Base-by-base conservation (phyloP, 2,329 filamentous ascomycete species). In the Fusarium brevicatenulatum region DNA sequence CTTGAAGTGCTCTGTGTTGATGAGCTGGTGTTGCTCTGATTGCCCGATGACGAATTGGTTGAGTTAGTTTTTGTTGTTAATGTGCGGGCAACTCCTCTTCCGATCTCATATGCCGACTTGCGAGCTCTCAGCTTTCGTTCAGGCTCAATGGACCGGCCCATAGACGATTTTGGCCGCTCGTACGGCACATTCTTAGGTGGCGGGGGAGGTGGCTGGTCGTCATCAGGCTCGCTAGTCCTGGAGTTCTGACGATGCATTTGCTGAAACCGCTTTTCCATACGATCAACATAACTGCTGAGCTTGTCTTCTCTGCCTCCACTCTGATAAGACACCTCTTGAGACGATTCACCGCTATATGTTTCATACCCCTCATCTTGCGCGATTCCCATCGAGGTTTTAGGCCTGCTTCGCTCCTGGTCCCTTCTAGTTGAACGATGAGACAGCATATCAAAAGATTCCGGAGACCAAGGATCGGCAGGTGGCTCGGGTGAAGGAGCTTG, bases 61-160 rank as follows among this genome's bases (percentile, higher is more conserved):
- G 91, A 90, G 78, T 87, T 96, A 2, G 94, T 97, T 81, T 97
- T 97, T 37, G 91, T 97, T 7, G 95, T 98, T 74, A 93, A 93
- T 0, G 94, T 96, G 52, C 95, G 90, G 63, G 90, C 91, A 15
- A 98, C 87, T 53, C 90, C 86, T 69, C 89, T 88, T 43, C 88
- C 89, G 58, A 97, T 86, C 66, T 97, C 95, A 76, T 93, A 94
- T 1, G 93, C 92, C 10, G 92, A 95, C 80, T 93, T 94, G 62
- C 91, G 89, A 71, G 91, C 86, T 47, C 87, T 86, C 42, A 93
- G 78, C 74, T 87, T 88, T 61, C 83, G 81, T 28, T 84, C 84
- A 28, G 80, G 80, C 37, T 81, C 74, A 15, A 76, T 75, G 55
- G 81, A 80, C 42, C 84, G 83, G 53, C 83, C 87, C 80, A 88